Evolutionary conservation across 768 basidiomycete species (phyloP), one percentile per base, ranked within the genome.

Genomic region (Suillus hirtellus): DNA sequence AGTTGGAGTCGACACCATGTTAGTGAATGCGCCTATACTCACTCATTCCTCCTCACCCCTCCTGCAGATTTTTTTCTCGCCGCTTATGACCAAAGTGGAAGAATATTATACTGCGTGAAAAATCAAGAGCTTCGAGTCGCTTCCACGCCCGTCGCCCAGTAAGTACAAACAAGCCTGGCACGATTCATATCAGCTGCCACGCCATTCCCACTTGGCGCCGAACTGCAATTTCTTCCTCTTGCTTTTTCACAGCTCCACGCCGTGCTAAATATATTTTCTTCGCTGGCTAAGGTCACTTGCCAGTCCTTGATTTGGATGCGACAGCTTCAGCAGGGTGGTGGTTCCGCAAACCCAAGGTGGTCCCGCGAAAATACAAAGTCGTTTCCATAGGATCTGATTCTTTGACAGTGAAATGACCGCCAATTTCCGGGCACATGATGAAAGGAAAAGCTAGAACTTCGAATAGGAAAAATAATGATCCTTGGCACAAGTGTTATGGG

Each of bases 321-420:
- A 15, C 38, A 17, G 6, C 11, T 42, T 11, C 10, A 42, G 40
- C 52, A n/a, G 19, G 35, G 11, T 53, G 35, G 11, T 53, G 19
- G 19, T 34, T 34, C 52, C 10, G 2, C 34, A 35, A 53, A 19
- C 31, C 12, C 31, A 19, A 52, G 52, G 52, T 2, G 15, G 24
- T 56, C 24, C 56, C 17, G 24, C 38, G 17, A 17, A 42, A 27
- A 58, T 17, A 42, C 40, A 58, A 58, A 52, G 9, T 52, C 50
- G 50, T n/a, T 53, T 53, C 52, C 52, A 53, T 31, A 43, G 24
- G 56, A 58, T 42, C 21, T 58, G 17, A 31, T 42, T 53, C 24
- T 19, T 40, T 2, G 9, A 27, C 15, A 15, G 7, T 42, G 17
- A 58, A 11, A 11, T 40, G 15, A 24, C 15, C 9, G 8, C 17